Base-by-base conservation (phyloP, 2,329 filamentous ascomycete genomes). In the Ceratocystis huliohia region DNA sequence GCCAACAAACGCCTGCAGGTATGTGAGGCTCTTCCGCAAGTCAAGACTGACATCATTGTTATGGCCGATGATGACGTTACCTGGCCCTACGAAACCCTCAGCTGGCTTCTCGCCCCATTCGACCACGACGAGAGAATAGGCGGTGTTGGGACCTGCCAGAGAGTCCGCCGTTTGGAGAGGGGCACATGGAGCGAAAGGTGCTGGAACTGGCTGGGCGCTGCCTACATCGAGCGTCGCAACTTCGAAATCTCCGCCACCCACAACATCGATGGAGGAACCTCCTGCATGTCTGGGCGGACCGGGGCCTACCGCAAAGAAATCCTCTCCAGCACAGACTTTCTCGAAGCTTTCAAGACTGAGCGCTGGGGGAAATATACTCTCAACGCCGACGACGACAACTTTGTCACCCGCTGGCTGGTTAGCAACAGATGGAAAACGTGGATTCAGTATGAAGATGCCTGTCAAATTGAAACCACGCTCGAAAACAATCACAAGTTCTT, bases 311-410 rank as follows among this genome's bases (percentile, higher is more conserved):
- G 91, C 61, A 91, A 90, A 8, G 85, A 88, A 73, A 96, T 97
- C 69, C 80, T 97, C 30, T 86, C 90, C 72, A 90, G 92, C 74
- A 85, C 88, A 68, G 85, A 88, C 64, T 97, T 97, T 76, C 86
- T 91, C 53, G 84, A 92, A 70, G 89, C 87, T 59, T 96, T 97
- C 79, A 92, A 89, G 70, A 91, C 92, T 66, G 93, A 97, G 78
- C 88, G 88, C 71, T 96, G 90, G 90, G 83, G 88, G 62, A 86
- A 88, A 72, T 96, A 88, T 77, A 92, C 92, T 73, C 82, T 97
- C 69, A 96, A 96, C 73, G 91, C 93, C 30, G 93, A 97, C 76
- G 93, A 97, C 75, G 93, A 97, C 80, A 97, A 97, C 78, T 97
- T 96, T 78, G 90, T 97, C 71, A 96, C 93, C 5, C 87, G 93